phyloP scores from a whole-genome alignment of 805 yeast species.

The Kurtzmaniella cleridarum region DNA sequence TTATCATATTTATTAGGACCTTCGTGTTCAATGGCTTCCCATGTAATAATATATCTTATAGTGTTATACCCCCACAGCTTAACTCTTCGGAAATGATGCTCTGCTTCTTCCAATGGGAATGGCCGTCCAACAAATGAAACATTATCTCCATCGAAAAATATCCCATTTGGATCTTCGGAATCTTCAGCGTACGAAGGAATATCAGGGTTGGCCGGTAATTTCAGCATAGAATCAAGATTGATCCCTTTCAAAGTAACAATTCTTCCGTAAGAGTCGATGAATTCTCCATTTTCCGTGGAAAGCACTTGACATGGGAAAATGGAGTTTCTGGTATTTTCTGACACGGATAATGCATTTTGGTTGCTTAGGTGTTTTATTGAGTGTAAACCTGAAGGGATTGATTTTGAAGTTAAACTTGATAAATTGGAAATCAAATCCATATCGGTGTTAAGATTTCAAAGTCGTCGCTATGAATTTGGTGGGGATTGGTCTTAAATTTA shows the following conservation, averaged over 20 bases:
- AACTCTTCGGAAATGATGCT: conserved; percentile 60
- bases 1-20: conserved; percentile 84
- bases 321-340: conserved; percentile 2
- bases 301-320: conserved; percentile 17
- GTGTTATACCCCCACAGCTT: conserved; percentile 80
- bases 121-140: conserved; percentile 86
- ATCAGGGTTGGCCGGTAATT: conserved; percentile 58
- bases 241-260: conserved; percentile 70
- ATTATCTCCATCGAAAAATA: conserved; percentile 64
- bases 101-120: conserved; percentile 69
- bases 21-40: conserved; percentile 89
- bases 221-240: conserved; percentile 71
- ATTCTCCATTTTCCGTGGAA: conserved; percentile 48
- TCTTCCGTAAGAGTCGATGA: conserved; percentile 54
- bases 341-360: neutral
- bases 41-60: conserved; percentile 69
- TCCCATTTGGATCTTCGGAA: conserved; percentile 27
- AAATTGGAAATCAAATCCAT: too few species aligned
- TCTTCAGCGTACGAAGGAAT: conserved; percentile 38
- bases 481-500: too few species aligned
- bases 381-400: conserved; percentile 1
- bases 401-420: too few species aligned
- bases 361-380: conserved; percentile 4
- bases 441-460: neutral
- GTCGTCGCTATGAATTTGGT: neutral